These are phyloP conservation scores for Colletotrichum chrysophilum DNA, from an alignment of 2,329 filamentous ascomycete genomes.

Conservation along the genomic window DNA sequence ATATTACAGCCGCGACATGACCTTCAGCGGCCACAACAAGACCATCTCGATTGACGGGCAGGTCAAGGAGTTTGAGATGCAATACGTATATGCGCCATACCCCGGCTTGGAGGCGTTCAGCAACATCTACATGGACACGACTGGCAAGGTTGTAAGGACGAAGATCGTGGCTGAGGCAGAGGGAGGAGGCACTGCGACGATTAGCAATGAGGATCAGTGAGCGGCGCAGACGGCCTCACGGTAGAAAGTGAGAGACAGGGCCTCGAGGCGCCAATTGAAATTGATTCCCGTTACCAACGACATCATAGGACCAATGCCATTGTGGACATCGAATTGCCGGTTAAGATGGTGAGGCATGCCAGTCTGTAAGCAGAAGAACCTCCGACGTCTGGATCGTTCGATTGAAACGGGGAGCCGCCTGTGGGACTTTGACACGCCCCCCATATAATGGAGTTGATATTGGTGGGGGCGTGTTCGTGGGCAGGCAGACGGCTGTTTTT, in stretches of 20 bases:
- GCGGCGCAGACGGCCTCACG: not conserved
- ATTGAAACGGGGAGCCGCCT: not conserved
- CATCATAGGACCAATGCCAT: not conserved
- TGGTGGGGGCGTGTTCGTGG: not conserved
- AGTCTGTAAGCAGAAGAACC: not conserved
- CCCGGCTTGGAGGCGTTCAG: conserved; percentile 48
- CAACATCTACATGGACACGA: conserved; percentile 52
- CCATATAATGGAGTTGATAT: not conserved
- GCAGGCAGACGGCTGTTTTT: not conserved
- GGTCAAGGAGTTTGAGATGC: conserved; percentile 51
- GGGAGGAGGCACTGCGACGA: conserved; percentile 57
- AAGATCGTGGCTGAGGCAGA: conserved; percentile 56
- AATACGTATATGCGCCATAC: conserved; percentile 60
- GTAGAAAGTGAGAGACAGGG: not conserved
- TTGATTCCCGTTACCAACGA: not conserved
- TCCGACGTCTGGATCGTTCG: conserved; percentile 12
- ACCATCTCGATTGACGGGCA: conserved; percentile 47
- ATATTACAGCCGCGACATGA: conserved; percentile 56
- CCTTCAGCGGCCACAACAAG: conserved; percentile 58
- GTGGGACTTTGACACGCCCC: not conserved
- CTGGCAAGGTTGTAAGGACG: conserved; percentile 53
- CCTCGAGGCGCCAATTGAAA: not conserved
- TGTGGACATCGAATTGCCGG: not conserved
- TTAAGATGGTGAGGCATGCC: not conserved
- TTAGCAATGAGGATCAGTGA: conserved; percentile 42